phyloP scores from a whole-genome alignment of 305 asterid species.

The Fraxinus nigra region DNA sequence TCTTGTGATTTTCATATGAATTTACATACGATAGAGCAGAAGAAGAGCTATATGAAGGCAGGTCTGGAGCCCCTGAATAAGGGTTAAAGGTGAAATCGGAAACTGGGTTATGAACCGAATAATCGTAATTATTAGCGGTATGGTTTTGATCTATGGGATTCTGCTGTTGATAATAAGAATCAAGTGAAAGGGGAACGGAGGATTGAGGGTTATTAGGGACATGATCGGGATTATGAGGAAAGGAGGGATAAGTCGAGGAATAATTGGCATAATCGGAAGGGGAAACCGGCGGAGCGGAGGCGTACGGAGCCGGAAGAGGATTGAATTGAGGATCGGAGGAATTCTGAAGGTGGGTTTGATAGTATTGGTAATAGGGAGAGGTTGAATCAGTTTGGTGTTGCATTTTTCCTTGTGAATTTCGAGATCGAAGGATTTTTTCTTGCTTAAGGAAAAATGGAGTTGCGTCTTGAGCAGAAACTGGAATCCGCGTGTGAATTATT shows the following conservation, averaged over 20 bases:
- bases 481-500: not conserved
- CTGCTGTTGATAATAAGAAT: slow-evolving; percentile 28
- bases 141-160: slow-evolving; percentile 26
- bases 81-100: slow-evolving; percentile 29
- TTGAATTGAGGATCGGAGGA: slow-evolving; percentile 32
- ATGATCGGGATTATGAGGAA: slow-evolving; percentile 29
- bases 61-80: slow-evolving; percentile 14
- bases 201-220: slow-evolving; percentile 26
- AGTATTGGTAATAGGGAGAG: slow-evolving; percentile 35
- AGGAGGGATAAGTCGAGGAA: not conserved
- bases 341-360: slow-evolving; percentile 29
- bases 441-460: not conserved
- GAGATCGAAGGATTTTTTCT: not conserved
- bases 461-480: not conserved
- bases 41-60: slow-evolving; percentile 29
- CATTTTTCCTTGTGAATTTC: slow-evolving; percentile 23
- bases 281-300: slow-evolving; percentile 50
- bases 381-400: slow-evolving; percentile 32
- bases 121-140: slow-evolving; percentile 25
- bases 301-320: slow-evolving; percentile 30
- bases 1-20: slow-evolving; percentile 37
- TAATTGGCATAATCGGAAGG: slow-evolving; percentile 22
- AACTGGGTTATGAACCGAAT: slow-evolving; percentile 17
- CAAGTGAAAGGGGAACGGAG: slow-evolving; percentile 26
- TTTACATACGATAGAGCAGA: slow-evolving; percentile 31